phyloP scores from a whole-genome alignment of 371 early-diverging fungal species.

The Scutellospora calospora region DNA sequence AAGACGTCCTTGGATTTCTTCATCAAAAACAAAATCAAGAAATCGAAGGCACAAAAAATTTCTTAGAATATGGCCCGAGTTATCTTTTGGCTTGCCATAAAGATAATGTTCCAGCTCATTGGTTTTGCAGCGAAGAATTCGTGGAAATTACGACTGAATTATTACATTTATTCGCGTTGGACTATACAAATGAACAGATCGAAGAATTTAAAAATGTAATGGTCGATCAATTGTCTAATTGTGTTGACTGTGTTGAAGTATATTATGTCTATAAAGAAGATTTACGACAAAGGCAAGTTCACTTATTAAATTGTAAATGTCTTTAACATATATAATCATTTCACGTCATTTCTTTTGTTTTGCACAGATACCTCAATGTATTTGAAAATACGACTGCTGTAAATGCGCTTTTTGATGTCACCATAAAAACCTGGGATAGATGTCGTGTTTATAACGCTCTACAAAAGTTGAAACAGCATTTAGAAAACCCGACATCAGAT shows the following conservation, averaged over 20 bases:
- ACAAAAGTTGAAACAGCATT: background rate
- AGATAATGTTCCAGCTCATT: background rate
- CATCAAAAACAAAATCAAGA: too few relatives aligned
- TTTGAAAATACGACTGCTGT: background rate
- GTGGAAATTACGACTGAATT: background rate
- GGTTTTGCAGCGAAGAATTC: slow-evolving; percentile 7
- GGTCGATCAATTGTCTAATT: background rate
- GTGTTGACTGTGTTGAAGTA: background rate
- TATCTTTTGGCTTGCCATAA: background rate
- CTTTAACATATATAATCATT: background rate
- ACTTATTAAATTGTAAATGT: background rate
- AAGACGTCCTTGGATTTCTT: too few relatives aligned
- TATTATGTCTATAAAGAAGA: background rate
- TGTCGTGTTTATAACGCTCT: background rate
- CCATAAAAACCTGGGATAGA: background rate
- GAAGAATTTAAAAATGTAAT: background rate
- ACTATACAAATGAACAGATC: background rate
- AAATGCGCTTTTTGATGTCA: background rate
- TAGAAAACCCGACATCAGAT: background rate
- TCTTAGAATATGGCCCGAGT: background rate
- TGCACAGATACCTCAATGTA: background rate
- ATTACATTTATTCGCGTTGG: background rate
- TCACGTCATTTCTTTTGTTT: background rate
- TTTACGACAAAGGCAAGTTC: background rate
- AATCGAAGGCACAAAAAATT: background rate